Percentiles rank a stretch among this genome's conserved stretches.
These are phyloP conservation scores for Irpex lacteus DNA, from an alignment of 1,284 basidiomycete genomes.

Conservation along the genomic window DNA sequence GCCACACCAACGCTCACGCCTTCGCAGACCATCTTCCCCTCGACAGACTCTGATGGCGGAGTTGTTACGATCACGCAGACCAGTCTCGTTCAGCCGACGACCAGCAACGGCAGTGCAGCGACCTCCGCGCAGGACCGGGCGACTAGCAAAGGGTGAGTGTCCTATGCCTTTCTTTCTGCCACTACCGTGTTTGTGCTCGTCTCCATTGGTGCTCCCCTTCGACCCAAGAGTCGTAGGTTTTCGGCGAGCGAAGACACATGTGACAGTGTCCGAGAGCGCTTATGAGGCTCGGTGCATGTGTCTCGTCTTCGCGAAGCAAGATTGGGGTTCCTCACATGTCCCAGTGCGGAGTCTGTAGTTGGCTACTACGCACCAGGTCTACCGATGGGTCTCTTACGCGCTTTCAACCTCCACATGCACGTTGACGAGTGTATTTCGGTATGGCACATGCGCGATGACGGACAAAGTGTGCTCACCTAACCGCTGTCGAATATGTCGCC, in stretches of 20 bases:
- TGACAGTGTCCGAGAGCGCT: neutral
- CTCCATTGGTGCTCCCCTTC: neutral
- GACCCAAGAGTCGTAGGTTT: neutral
- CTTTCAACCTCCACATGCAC: no score
- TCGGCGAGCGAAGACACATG: neutral
- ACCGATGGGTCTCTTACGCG: no score
- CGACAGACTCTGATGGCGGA: conserved; percentile 1
- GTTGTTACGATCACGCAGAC: conserved; percentile 9
- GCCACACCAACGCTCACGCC: neutral
- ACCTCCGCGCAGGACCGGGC: neutral
- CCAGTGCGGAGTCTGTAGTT: neutral
- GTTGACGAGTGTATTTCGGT: no score
- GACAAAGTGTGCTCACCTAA: no score
- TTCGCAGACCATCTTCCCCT: neutral
- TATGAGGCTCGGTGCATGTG: neutral
- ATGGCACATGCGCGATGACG: no score
- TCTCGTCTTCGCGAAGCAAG: neutral
- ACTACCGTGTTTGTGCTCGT: no score
- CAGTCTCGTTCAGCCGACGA: neutral
- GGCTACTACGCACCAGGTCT: neutral
- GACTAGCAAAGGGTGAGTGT: conserved; percentile 1
- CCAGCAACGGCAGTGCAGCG: conserved; percentile 1
- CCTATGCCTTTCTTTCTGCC: neutral
- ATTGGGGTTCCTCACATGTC: neutral
- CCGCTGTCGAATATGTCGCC: no score